phyloP scores from a whole-genome alignment of 345 rosid species.

The Heritiera littoralis region DNA sequence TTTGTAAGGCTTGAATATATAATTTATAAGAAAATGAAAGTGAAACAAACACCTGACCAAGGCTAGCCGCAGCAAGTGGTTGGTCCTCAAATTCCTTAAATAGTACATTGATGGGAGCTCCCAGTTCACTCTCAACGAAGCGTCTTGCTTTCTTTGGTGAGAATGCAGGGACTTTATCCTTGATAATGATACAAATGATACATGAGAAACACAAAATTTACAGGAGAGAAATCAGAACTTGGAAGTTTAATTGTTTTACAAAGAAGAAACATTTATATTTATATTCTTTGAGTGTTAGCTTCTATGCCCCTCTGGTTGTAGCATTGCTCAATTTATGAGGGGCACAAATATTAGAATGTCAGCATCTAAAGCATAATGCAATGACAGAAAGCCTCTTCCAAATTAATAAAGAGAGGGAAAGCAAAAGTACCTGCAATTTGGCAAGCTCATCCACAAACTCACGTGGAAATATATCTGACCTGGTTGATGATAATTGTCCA shows the following conservation, averaged over 20 bases:
- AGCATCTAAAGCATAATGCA: constrained; percentile 5
- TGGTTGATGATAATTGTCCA: constrained; percentile 90
- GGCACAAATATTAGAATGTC: neutral
- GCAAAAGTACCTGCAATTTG: constrained; percentile 75
- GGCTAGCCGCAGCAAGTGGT: constrained; percentile 99
- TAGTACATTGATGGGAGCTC: constrained; percentile 65
- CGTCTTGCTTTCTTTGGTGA: constrained; percentile 78
- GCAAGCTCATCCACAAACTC: constrained; percentile 97
- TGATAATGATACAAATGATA: constrained; percentile 20
- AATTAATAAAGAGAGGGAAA: constrained; percentile 11
- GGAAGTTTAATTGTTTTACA: neutral
- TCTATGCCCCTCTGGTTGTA: neutral
- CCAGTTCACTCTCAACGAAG: constrained; percentile 74
- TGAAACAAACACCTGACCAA: constrained; percentile 88
- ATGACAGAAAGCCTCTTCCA: constrained; percentile 2
- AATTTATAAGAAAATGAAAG: constrained; percentile 9
- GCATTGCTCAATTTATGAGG: neutral
- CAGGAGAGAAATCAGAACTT: neutral
- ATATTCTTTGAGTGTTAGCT: neutral
- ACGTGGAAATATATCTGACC: constrained; percentile 88
- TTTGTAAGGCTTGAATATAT: neutral
- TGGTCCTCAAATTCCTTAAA: constrained; percentile 83
- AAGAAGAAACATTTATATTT: neutral
- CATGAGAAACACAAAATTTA: constrained; percentile 7
- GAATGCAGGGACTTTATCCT: constrained; percentile 97